These are phyloP conservation scores for Coniochaeta hoffmannii DNA, from an alignment of 2,329 filamentous ascomycete species.

Conservation along the genomic window DNA sequence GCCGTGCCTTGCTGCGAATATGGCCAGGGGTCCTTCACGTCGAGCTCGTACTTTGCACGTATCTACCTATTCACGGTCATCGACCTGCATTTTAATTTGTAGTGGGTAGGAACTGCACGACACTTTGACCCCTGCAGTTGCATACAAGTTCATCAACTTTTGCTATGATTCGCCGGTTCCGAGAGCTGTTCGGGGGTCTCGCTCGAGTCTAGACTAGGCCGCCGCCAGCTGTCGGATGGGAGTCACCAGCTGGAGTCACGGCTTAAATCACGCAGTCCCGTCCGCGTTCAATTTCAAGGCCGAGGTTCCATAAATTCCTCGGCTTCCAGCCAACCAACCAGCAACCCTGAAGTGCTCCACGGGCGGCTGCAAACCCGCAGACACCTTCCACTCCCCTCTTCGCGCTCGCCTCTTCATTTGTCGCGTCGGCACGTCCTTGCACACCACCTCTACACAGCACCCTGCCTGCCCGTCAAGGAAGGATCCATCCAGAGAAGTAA, in stretches of 20 bases:
- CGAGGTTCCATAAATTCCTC: too few relatives aligned
- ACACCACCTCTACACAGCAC: background rate
- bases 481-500: background rate
- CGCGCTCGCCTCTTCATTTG: background rate
- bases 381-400: background rate
- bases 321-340: background rate
- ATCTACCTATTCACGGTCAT: background rate
- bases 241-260: background rate
- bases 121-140: background rate
- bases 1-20: background rate
- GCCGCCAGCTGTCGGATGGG: background rate
- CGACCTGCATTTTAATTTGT: background rate
- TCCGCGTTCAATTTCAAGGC: too few relatives aligned
- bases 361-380: background rate
- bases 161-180: background rate
- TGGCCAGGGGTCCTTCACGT: background rate
- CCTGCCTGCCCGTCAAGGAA: background rate
- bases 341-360: too few relatives aligned
- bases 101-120: background rate
- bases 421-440: constrained; percentile 1
- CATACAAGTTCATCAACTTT: background rate
- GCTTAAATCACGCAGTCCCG: background rate
- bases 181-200: background rate
- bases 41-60: background rate
- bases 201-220: background rate